These are phyloP conservation scores for Penicillium macrosclerotiorum DNA, from an alignment of 495 filamentous ascomycete genomes.

Conservation along the genomic window DNA sequence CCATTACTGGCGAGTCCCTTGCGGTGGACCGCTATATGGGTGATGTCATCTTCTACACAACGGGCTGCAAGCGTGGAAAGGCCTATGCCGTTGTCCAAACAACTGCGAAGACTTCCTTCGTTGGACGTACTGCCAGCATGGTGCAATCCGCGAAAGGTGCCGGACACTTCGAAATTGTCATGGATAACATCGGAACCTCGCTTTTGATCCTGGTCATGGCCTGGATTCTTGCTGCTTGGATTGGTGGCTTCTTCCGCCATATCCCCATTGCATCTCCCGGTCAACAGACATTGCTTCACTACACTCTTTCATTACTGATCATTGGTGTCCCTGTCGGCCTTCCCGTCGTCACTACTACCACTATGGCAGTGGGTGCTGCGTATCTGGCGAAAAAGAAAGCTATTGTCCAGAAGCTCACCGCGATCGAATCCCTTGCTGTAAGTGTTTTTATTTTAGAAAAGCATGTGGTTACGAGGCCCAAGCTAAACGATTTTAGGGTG, in stretches of 20 bases:
- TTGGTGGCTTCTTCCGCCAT: slow-evolving; percentile 70
- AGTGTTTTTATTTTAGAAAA: slow-evolving; percentile 5
- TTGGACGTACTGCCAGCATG: slow-evolving; percentile 66
- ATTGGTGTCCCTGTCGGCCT: slow-evolving; percentile 96
- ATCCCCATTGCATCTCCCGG: slow-evolving; percentile 62
- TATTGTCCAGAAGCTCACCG: slow-evolving; percentile 93
- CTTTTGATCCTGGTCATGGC: slow-evolving; percentile 66
- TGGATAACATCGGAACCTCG: slow-evolving; percentile 72
- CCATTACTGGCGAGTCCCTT: slow-evolving; percentile 71
- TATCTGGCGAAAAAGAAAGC: slow-evolving; percentile 94
- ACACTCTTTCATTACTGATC: slow-evolving; percentile 74
- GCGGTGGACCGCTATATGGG: slow-evolving; percentile 74
- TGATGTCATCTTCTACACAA: slow-evolving; percentile 67
- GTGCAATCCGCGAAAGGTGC: slow-evolving; percentile 65
- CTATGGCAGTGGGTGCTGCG: slow-evolving; percentile 93
- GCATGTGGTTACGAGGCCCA: neutral
- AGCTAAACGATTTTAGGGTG: slow-evolving; percentile 52
- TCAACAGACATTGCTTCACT: slow-evolving; percentile 57
- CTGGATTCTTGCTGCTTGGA: slow-evolving; percentile 67
- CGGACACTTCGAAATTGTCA: slow-evolving; percentile 75
- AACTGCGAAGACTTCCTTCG: slow-evolving; percentile 64
- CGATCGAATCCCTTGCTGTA: slow-evolving; percentile 87
- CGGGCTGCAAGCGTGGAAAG: slow-evolving; percentile 72
- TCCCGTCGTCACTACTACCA: slow-evolving; percentile 91
- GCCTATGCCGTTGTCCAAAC: slow-evolving; percentile 62